Evolutionary conservation across 2,329 filamentous ascomycete genomes (phyloP), one percentile per base, ranked within the genome.

Genomic region (Pseudopyrenochaeta lycopersici): DNA sequence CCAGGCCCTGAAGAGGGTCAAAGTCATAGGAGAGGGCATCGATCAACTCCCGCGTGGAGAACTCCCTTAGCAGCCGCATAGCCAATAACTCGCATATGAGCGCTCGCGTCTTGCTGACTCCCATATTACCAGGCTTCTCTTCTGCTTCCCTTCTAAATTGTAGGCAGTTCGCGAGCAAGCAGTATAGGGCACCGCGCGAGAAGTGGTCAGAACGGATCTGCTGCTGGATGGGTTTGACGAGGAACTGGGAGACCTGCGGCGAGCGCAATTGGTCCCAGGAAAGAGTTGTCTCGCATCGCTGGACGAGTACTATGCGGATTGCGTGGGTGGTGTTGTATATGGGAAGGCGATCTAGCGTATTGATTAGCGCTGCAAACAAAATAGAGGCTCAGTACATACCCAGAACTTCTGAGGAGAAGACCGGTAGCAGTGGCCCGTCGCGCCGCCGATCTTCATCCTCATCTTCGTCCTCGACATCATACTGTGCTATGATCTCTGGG

Each of bases 21-120:
- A 97, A 97, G 74, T 97, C 94, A 76, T 97, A 97, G 21, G 92
- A 96, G 35, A 98, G 81, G 3, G 92, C 92, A 79, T 98, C 94
- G 63, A 97, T 96, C 63, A 98, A 83, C 76, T 97, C 93, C 53
- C 92, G 83, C 0, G 91, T 96, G 17, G 85, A 88, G 77, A 93
- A 97, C 72, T 98, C 94, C 77, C 91, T 94, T 60, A 98, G 80
- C 58, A 97, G 74, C 73, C 96, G 91, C 75, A 97, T 91, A 12
- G 93, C 92, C 41, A 98, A 81, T 53, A 98, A 83, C 79, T 98
- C 93, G 78, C 92, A 96, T 42, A 97, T 88, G 79, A 93, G 87
- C 39, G 92, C 91, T 63, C 94, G 85, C 7, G 94, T 97, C 64
- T 85, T 88, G 76, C 89, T 94, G 14, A 88, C 90, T 32, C 92